phyloP scores from a whole-genome alignment of 345 rosid genomes.

The Hevea brasiliensis region DNA sequence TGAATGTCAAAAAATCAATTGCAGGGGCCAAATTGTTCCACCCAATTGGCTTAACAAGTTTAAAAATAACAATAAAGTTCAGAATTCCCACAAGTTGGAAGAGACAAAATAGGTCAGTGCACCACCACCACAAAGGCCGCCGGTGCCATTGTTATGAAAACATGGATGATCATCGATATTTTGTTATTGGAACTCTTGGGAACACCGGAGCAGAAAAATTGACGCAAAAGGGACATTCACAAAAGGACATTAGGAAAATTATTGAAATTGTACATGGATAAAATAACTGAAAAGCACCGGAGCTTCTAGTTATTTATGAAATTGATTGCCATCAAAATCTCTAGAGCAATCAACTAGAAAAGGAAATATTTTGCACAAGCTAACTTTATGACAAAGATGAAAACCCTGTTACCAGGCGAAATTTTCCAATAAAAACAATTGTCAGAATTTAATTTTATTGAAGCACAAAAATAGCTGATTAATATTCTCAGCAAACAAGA shows the following conservation, averaged over 20 bases:
- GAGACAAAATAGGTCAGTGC: neutral
- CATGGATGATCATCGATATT: neutral
- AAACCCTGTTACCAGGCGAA: neutral
- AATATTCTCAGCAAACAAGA: neutral
- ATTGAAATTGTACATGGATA: too few relatives aligned
- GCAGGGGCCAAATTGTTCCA: neutral
- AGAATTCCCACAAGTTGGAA: neutral
- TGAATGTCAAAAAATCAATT: neutral
- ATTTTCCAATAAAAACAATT: neutral
- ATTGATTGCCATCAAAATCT: neutral
- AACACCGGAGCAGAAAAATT: constrained; percentile 2
- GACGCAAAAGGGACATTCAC: neutral
- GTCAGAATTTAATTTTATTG: neutral
- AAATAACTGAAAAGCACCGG: too few relatives aligned
- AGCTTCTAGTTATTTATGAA: neutral
- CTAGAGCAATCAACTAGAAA: neutral
- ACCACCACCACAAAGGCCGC: neutral
- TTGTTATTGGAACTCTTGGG: neutral
- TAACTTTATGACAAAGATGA: neutral
- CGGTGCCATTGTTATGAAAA: neutral
- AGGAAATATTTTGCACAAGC: neutral
- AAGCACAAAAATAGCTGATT: constrained; percentile 7
- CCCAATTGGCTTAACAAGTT: neutral
- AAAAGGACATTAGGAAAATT: neutral
- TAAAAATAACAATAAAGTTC: neutral